Evolutionary conservation across 495 filamentous ascomycete species (phyloP).

Genomic region (Aspergillus bridgeri): DNA sequence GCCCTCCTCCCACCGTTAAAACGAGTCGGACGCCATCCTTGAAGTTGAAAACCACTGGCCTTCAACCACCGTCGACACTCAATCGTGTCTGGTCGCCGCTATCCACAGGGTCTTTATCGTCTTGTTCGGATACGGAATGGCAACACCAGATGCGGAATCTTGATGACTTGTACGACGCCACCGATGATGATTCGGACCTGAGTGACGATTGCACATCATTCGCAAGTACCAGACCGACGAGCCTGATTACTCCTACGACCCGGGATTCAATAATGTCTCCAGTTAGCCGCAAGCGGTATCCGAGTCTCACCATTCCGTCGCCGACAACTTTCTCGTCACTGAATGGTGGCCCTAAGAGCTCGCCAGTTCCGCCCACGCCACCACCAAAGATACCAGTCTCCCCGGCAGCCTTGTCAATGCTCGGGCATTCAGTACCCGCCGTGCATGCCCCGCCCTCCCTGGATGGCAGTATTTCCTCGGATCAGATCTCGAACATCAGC

Average conservation of each 20-base stretch:
- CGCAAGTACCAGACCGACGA: conserved; percentile 40
- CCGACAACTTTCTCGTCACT: conserved; percentile 56
- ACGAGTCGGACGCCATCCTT: conserved; percentile 24
- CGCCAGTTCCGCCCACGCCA: conserved; percentile 73
- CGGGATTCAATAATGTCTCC: conserved; percentile 39
- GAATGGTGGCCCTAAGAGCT: conserved; percentile 51
- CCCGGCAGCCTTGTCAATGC: conserved; percentile 63
- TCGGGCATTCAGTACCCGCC: conserved; percentile 64
- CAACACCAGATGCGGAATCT: conserved; percentile 53
- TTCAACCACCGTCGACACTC: conserved; percentile 30
- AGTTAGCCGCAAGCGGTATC: conserved; percentile 49
- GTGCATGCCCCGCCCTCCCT: conserved; percentile 81
- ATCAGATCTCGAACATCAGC: conserved; percentile 74
- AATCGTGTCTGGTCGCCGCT: conserved; percentile 35
- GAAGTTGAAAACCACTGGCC: conserved; percentile 37
- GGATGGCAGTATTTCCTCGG: conserved; percentile 81
- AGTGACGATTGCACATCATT: conserved; percentile 46
- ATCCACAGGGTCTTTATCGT: conserved; percentile 36
- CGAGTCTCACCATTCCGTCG: conserved; percentile 71
- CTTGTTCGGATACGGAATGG: conserved; percentile 46
- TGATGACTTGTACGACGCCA: conserved; percentile 83
- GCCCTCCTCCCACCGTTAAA: neutral
- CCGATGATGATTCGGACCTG: conserved; percentile 63
- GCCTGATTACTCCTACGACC: conserved; percentile 37
- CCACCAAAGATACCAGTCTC: conserved; percentile 75